Evolutionary conservation across 139 green algal genomes (phyloP).

Genomic region (Raphidocelis subcapitata): DNA sequence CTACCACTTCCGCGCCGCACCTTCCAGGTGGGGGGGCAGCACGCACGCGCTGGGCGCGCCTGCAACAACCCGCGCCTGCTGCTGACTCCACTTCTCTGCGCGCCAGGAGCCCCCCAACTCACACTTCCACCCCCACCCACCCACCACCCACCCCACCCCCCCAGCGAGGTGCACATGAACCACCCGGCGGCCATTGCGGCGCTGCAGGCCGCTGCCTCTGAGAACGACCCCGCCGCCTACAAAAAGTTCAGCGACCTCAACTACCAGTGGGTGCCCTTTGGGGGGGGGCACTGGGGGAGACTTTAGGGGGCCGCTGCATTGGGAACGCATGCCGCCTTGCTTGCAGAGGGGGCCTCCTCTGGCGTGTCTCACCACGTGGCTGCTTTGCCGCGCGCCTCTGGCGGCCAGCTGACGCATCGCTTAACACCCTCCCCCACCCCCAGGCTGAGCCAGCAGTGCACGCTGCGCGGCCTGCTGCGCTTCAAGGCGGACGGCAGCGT

Average conservation of each 20-base stretch:
- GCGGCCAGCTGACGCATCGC: not conserved
- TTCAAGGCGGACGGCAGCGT: constrained; percentile 59
- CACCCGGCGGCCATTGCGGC: constrained; percentile 87
- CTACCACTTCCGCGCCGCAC: constrained; percentile 75
- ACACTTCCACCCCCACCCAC: too few relatives aligned
- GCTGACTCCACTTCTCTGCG: too few relatives aligned
- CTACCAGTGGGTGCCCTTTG: constrained; percentile 50
- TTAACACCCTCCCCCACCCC: not conserved
- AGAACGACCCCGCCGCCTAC: constrained; percentile 72
- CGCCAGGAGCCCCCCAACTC: too few relatives aligned
- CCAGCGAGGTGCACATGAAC: constrained; percentile 91
- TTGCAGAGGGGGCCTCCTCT: not conserved
- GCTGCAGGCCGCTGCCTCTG: constrained; percentile 76
- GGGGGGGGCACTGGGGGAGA: constrained; percentile 21
- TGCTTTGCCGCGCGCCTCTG: too few relatives aligned
- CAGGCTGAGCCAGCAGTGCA: constrained; percentile 49
- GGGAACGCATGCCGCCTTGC: not conserved
- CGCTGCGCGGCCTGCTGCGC: constrained; percentile 85
- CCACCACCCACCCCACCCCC: too few relatives aligned
- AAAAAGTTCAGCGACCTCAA: constrained; percentile 64
- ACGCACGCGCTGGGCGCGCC: too few relatives aligned
- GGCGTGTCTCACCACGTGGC: too few relatives aligned
- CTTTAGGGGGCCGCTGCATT: not conserved
- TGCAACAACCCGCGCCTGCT: too few relatives aligned
- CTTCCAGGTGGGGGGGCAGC: too few relatives aligned